Base-by-base conservation (phyloP, 2,329 filamentous ascomycete genomes). In the Gremmenia infestans region DNA sequence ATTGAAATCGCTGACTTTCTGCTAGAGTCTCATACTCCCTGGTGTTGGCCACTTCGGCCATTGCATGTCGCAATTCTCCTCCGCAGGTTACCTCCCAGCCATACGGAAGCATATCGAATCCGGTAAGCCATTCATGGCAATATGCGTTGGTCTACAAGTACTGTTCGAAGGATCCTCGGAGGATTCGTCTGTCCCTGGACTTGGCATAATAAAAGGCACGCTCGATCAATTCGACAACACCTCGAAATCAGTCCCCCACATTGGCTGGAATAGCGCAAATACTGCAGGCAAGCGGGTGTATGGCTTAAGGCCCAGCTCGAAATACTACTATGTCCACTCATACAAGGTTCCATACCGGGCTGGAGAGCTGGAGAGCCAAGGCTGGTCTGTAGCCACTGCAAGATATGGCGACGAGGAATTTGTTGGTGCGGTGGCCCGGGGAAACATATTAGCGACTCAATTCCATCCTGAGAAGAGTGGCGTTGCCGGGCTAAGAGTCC, bases 391-490 rank as follows among this genome's bases (percentile, higher is more conserved):
- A n/a, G 94, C 94, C 1, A 96, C 89, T 2, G 92, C 87, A 17
- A 85, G 82, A 15, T 99, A 99, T 72, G 92, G 92, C 35, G 77
- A 81, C 14, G 91, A 99, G 74, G 87, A 88, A 39, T 99, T 99
- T 69, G 85, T 97, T 11, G 94, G 94, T 48, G 94, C 93, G 17
- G 81, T 99, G 42, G 89, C 90, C 35, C 88, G 85, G 67, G 88
- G 84, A 19, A 96, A 96, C 71, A 75, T 97, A 22, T 84, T 96
- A 56, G 92, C 88, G 2, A 96, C 94, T 2, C 94, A 99, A 68
- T 99, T 99, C 72, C 94, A 99, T 74, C 94, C 94, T 0, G 94
- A 99, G 70, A 99, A 99, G 79, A 96, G 90, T 68, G 94, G 94
- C 52, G 86, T 87, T 17, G 93, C 94, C 2, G 94, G 94, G 11